A percentile compares a stretch with the other conserved stretches of the same genome.
These are phyloP conservation scores for Stephania cephalantha DNA, from an alignment of 164 flowering plant species.

Conservation along the genomic window DNA sequence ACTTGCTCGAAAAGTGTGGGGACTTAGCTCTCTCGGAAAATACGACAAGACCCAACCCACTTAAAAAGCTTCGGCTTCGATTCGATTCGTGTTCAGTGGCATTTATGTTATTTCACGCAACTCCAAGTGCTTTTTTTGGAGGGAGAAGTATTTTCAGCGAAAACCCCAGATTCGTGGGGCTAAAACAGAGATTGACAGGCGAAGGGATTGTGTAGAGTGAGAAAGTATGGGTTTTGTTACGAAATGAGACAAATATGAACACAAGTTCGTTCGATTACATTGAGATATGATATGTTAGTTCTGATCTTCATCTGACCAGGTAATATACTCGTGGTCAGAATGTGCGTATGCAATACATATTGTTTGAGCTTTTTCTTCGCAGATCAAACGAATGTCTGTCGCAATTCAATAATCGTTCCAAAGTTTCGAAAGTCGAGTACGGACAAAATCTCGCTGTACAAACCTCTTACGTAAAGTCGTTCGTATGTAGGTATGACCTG, in stretches of 20 bases:
- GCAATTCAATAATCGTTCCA: slow-evolving; percentile 1
- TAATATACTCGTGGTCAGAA: too few relatives aligned
- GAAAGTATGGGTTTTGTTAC: background rate
- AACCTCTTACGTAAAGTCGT: background rate
- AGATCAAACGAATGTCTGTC: slow-evolving; percentile 14
- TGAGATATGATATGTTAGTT: too few relatives aligned
- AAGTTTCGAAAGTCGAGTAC: background rate
- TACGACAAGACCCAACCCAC: background rate
- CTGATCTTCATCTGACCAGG: too few relatives aligned
- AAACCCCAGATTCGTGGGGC: slow-evolving; percentile 25
- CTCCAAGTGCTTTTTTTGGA: background rate
- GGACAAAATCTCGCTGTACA: slow-evolving; percentile 4
- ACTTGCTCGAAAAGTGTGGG: slow-evolving; percentile 11
- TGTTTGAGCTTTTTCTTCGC: too few relatives aligned
- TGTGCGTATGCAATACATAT: too few relatives aligned
- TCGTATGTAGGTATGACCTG: background rate
- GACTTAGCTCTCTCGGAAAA: background rate
- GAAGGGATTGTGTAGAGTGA: slow-evolving; percentile 24
- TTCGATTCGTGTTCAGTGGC: background rate
- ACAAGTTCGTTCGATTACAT: too few relatives aligned
- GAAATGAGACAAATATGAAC: too few relatives aligned
- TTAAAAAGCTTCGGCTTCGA: background rate
- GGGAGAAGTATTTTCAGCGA: background rate
- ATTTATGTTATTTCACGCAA: slow-evolving; percentile 1
- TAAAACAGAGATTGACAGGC: slow-evolving; percentile 18